A percentile compares a stretch with the other conserved stretches of the same genome.
Evolutionary conservation across 305 asterid genomes (phyloP).

Genomic region (Plantago coronopus): DNA sequence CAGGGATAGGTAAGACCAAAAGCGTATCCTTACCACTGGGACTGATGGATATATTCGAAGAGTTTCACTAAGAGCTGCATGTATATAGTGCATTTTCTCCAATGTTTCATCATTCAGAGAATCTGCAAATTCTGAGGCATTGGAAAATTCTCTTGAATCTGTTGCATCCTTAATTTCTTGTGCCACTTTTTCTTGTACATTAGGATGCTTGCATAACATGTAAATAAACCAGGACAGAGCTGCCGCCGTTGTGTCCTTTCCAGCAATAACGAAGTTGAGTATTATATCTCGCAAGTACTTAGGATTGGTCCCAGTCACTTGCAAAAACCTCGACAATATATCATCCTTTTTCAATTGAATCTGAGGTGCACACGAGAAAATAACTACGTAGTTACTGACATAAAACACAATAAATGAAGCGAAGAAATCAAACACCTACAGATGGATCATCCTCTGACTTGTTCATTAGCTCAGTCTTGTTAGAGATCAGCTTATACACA

Average conservation of each 20-base stretch:
- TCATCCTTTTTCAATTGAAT: conserved; percentile 51
- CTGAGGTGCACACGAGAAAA: conserved; percentile 18
- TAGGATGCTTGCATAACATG: conserved; percentile 60
- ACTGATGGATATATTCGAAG: conserved; percentile 73
- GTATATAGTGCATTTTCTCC: conserved; percentile 69
- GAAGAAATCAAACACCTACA: conserved; percentile 33
- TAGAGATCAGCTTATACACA: conserved; percentile 50
- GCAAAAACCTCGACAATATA: conserved; percentile 57
- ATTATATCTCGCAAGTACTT: conserved; percentile 74
- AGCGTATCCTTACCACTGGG: conserved; percentile 56
- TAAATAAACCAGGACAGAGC: conserved; percentile 72
- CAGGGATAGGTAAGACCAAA: not conserved
- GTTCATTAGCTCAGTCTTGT: conserved; percentile 43
- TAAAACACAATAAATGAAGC: not conserved
- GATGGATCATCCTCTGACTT: conserved; percentile 30
- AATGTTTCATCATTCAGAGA: conserved; percentile 46
- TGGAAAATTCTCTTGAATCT: conserved; percentile 11
- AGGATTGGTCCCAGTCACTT: conserved; percentile 38
- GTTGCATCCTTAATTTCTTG: conserved; percentile 34
- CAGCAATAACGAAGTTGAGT: conserved; percentile 66
- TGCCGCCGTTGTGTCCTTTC: conserved; percentile 75
- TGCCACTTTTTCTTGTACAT: conserved; percentile 47
- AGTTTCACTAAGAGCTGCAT: conserved; percentile 65
- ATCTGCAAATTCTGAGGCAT: conserved; percentile 32
- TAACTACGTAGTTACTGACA: not conserved